Evolutionary conservation across 352 stramenopile species (phyloP), one percentile per base, ranked within the genome.

Genomic region (Plasmopara halstedii): DNA sequence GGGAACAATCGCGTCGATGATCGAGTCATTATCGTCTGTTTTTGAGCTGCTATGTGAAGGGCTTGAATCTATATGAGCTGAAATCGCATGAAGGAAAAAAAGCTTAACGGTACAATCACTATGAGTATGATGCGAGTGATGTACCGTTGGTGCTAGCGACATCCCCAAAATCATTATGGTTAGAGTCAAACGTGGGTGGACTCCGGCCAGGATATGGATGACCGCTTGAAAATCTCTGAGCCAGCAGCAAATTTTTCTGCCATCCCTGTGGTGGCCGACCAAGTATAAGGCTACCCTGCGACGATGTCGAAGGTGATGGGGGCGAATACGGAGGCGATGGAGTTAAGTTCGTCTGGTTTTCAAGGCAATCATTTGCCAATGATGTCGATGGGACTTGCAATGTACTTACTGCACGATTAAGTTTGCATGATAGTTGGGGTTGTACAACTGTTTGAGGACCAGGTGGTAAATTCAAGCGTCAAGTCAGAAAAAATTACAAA

Each of bases 281-380:
- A 26, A 70, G 48, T 2, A 64, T 38, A 15, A 74, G 50, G 31
- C 67, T 78, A n/a, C 57, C 43, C 31, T 72, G 63, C 4, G 67
- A 78, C 13, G 67, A 78, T 40, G 46, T 49, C 21, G 56, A 55
- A 22, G 56, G 56, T n/a, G 60, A 66, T n/a, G 45, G 50, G 34
- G 59, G 61, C 31, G 31, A 14, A 18, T 8, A n/a, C 15, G 31
- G 7, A 17, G 11, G 31, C 7, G 11, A 6, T n/a, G 22, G 25
- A 45, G 44, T 46, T 27, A 35, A 46, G 20, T 6, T 53, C 20
- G 43, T 20, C 10, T 15, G 27, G 15, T 14, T 35, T 35, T 39
- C 23, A 4, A 36, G 9, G 18, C n/a, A 36, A 35, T 39, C 18
- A 11, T 6, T 29, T 29, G 7, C 25, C 7, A 10, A 29, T 11